phyloP scores from a whole-genome alignment of 352 stramenopile genomes.

The Lagenidium sp. region DNA sequence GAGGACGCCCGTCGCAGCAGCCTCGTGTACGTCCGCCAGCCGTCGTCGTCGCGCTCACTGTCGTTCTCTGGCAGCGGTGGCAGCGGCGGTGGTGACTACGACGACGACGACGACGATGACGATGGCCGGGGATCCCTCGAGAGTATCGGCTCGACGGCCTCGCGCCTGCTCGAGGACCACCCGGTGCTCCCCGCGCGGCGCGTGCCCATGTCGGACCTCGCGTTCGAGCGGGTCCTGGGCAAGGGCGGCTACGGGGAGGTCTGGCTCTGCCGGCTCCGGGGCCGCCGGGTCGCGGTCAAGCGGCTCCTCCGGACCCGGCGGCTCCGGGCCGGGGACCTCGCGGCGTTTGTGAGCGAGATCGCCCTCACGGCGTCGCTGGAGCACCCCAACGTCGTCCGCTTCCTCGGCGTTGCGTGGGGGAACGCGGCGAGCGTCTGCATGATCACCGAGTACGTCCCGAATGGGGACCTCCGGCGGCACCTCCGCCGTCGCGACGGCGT shows the following conservation, averaged over 20 bases:
- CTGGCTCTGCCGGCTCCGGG: constrained; percentile 11
- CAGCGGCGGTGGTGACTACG: neutral
- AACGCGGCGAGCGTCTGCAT: constrained; percentile 13
- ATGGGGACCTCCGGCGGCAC: constrained; percentile 15
- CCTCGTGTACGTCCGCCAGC: too few species aligned
- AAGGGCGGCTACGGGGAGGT: constrained; percentile 18
- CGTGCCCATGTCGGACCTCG: constrained; percentile 9
- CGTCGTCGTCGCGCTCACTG: too few species aligned
- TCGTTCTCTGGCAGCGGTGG: neutral
- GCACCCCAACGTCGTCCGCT: constrained; percentile 14
- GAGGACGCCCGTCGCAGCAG: neutral
- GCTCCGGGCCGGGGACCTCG: constrained; percentile 8
- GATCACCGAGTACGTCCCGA: constrained; percentile 13
- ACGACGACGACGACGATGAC: neutral
- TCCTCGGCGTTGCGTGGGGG: constrained; percentile 16
- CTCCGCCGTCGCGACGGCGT: constrained; percentile 8
- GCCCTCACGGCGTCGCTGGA: constrained; percentile 14
- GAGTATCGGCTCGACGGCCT: constrained; percentile 6
- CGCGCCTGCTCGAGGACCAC: constrained; percentile 11
- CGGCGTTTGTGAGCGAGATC: constrained; percentile 17
- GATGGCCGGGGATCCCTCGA: constrained; percentile 3
- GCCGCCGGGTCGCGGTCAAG: constrained; percentile 15
- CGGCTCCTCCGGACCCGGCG: constrained; percentile 11
- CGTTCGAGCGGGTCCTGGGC: constrained; percentile 14
- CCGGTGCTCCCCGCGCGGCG: constrained; percentile 12